phyloP scores from a whole-genome alignment of 148 eudicot genomes.

The Euryodendron excelsum region DNA sequence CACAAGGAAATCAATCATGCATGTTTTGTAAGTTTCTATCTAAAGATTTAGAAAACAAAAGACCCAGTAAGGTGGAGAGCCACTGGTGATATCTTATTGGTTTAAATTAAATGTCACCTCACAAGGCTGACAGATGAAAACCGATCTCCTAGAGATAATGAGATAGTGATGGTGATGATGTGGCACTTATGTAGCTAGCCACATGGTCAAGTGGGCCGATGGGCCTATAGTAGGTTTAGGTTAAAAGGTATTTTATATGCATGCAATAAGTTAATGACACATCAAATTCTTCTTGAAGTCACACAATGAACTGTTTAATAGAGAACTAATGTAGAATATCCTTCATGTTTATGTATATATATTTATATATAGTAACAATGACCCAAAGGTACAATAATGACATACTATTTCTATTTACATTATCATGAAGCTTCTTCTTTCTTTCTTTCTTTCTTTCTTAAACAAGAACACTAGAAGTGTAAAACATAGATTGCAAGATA shows the following conservation, averaged over 20 bases:
- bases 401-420: background rate
- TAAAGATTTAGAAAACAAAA: background rate
- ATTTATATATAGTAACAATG: background rate
- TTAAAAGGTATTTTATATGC: background rate
- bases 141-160: background rate
- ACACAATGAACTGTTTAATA: background rate
- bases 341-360: background rate
- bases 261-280: background rate
- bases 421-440: background rate
- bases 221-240: background rate
- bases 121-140: background rate
- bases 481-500: background rate
- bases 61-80: too few species aligned
- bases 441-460: background rate
- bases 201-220: background rate
- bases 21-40: background rate
- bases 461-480: background rate
- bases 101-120: background rate
- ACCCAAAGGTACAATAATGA: background rate
- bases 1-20: slow-evolving; percentile 3
- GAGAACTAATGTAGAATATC: background rate
- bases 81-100: background rate
- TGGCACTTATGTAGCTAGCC: background rate
- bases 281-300: background rate
- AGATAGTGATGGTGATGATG: too few species aligned